A percentile compares a stretch with the other conserved stretches of the same genome.
Conservation (phyloP, 164 flowering plant genomes). For the Sedum album region DNA sequence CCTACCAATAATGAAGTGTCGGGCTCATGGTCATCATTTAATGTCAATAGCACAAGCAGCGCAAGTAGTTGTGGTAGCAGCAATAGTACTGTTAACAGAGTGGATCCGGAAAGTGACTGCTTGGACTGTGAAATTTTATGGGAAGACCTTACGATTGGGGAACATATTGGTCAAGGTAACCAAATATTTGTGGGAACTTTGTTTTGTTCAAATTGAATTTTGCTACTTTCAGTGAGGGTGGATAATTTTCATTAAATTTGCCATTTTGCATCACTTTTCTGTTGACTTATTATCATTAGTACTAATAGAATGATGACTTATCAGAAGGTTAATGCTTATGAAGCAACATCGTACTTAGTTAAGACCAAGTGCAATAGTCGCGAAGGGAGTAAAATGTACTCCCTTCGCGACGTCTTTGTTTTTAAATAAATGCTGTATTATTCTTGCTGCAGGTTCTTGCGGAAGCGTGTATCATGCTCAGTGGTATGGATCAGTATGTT, state of each 20-base stretch:
- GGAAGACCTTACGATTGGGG: constrained; percentile 93
- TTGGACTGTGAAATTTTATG: constrained; percentile 86
- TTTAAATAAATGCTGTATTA: no score
- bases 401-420: neutral
- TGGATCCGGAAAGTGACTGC: constrained; percentile 66
- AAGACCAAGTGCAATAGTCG: neutral
- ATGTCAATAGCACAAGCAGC: constrained; percentile 84
- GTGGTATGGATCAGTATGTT: constrained; percentile 99
- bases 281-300: neutral
- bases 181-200: neutral
- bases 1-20: constrained; percentile 53
- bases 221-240: neutral
- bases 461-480: constrained; percentile 97
- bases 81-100: constrained; percentile 65
- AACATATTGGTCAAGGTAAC: constrained; percentile 91
- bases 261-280: neutral
- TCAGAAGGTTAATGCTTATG: neutral
- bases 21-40: constrained; percentile 68
- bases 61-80: constrained; percentile 87
- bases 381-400: neutral
- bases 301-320: neutral
- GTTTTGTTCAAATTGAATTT: neutral
- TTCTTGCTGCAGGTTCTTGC: constrained; percentile 98
- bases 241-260: neutral
- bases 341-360: neutral